Base-by-base conservation (phyloP, 2,329 filamentous ascomycete species). In the Hymenoscyphus fraxineus region DNA sequence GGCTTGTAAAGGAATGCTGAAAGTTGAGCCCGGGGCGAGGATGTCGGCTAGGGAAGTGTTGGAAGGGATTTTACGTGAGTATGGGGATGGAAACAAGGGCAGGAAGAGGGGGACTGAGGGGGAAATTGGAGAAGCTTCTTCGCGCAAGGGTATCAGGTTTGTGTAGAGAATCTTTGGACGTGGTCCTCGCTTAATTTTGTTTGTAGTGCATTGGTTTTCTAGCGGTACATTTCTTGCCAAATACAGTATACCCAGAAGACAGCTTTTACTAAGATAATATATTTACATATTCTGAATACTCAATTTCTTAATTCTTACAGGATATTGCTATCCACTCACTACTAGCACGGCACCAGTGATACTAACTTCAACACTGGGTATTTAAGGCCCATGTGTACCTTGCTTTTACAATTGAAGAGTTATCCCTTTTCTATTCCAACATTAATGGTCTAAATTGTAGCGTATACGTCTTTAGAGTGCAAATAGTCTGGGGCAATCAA, bases 1-100 rank as follows among this genome's bases (percentile, higher is more conserved):
- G 13, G 51, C 22, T 15, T 60, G 58, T 22, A 56, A 41, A 31
- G 58, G 12, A 10, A 65, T 65, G 64, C 60, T 65, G 27, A 60
- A 60, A 19, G 40, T 65, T 35, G 64, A 65, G 57, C 64, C 64
- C 2, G 31, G 27, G 27, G 57, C 60, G 41, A 39, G 64, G 38
- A 59, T 65, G 60, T 60, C 60, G 35, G 64, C 60, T n/a, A 27
- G 22, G 41, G 56, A 65, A 9, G 64, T 51, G 31, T 12, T 65
- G 27, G 60, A 60, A n/a, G 60, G 35, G 10, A 22, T 62, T 60
- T 39, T 65, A n/a, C 44, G 31, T 12, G 47, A 31, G 22, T 65
- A 44, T 58, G 54, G n/a, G n/a, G 64, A 60, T 40, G 19, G 38
- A 16, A 19, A 44, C 22, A 65, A 63, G 60, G 64, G 64, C 27